Base-by-base conservation (phyloP, 2,329 filamentous ascomycete species). In the Penicillium sp. region DNA sequence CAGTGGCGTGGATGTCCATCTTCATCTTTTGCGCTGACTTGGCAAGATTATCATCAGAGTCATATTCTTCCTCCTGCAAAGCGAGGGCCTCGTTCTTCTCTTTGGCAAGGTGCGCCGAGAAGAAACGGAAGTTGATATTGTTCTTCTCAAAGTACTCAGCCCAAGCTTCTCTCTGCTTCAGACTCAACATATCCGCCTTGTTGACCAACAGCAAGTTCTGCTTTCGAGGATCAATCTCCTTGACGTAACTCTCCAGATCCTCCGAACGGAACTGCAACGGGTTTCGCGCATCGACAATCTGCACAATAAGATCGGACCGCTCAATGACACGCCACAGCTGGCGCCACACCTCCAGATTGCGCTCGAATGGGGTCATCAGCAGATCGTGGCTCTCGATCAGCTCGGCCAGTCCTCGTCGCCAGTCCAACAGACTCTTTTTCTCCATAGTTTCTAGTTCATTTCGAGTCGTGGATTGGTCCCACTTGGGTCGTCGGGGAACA, bases 181-280 rank as follows among this genome's bases (percentile, higher is more conserved):
- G 74, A 1, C 92, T 96, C 90, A 99, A 92, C 94, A 99, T 97
- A 76, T 99, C 94, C 43, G 94, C 92, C 81, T 99, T 99, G 81
- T 99, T 99, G 69, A 99, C 93, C 53, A 99, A 80, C 53, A 99
- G 74, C 69, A 99, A 70, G 72, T 97, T 99, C 71, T 91, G 84
- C 80, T 99, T 97, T 71, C 85, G 87, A 2, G 86, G 76, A 67
- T 96, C 89, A 26, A 97, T 88, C 65, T 95, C 91, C 76, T 96
- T 95, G 67, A 99, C 94, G 65, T 99, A 99, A 62, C 80, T 82
- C 70, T 97, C 94, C 58, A 99, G 77, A 78, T 99, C 94, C 65
- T 95, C 93, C 5, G 89, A 96, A 55, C 95, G 85, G 78, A 97
- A 99, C 64, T 97, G 83, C 17, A 99, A 80, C 2, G 94, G 94